Evolutionary conservation across 2,329 filamentous ascomycete genomes (phyloP).

Genomic region (Ustilaginoidea virens): DNA sequence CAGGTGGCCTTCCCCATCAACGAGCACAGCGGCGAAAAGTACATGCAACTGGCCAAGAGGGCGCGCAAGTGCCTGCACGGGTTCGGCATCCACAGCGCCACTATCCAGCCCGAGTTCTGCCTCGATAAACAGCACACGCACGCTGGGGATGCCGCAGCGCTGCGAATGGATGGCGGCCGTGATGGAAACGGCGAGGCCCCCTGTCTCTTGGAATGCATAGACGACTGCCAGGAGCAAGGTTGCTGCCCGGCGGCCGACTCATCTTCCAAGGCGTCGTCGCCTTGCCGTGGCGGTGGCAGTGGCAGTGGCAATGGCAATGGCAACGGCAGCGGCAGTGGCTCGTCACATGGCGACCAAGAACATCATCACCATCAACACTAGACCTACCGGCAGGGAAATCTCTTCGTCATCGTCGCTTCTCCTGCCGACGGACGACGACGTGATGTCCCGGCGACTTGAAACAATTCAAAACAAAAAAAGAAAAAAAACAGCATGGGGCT

Average conservation of each 20-base stretch:
- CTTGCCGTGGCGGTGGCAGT: slow-evolving; percentile 20
- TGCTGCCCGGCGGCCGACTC: slow-evolving; percentile 17
- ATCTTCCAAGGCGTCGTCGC: slow-evolving; percentile 19
- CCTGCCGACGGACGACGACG: no score
- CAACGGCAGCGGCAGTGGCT: no score
- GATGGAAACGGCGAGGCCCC: slow-evolving; percentile 15
- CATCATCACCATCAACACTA: neutral
- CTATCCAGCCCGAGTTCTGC: slow-evolving; percentile 87
- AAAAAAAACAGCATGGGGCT: no score
- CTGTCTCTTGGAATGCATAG: slow-evolving; percentile 33
- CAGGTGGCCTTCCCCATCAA: slow-evolving; percentile 84
- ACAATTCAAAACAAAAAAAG: no score
- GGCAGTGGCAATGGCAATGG: no score
- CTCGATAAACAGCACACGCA: slow-evolving; percentile 31
- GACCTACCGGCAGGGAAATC: neutral
- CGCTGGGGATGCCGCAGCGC: slow-evolving; percentile 18
- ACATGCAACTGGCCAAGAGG: slow-evolving; percentile 78
- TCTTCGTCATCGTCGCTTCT: neutral
- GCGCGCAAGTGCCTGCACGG: slow-evolving; percentile 82
- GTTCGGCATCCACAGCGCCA: slow-evolving; percentile 92
- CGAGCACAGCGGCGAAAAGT: slow-evolving; percentile 60
- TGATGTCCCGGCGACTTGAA: no score
- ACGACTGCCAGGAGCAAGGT: slow-evolving; percentile 20
- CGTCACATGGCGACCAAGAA: neutral
- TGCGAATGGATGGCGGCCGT: slow-evolving; percentile 19